Evolutionary conservation across 73 alveolate species (phyloP).

Genomic region (Paramecium pentaurelia): DNA sequence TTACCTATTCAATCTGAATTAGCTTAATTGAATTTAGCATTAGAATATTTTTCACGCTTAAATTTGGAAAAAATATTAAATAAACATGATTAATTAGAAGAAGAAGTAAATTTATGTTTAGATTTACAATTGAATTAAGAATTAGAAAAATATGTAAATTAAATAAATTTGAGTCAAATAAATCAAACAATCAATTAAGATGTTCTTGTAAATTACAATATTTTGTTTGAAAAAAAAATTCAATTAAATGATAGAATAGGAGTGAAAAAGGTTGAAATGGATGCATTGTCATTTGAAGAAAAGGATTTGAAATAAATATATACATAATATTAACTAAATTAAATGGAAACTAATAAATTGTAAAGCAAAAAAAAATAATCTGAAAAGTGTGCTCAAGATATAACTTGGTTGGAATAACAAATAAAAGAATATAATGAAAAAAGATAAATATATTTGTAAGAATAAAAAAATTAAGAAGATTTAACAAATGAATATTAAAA

Average conservation of each 20-base stretch:
- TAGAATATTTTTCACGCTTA: neutral
- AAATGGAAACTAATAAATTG: neutral
- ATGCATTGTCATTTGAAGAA: neutral
- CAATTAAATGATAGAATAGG: neutral
- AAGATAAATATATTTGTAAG: neutral
- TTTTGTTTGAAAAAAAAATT: neutral
- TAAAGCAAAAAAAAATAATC: neutral
- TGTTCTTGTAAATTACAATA: neutral
- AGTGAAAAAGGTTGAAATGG: neutral
- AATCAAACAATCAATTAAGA: neutral
- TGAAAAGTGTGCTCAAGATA: neutral
- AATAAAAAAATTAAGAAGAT: neutral
- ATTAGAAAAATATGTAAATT: neutral
- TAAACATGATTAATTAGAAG: neutral
- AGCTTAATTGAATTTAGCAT: neutral
- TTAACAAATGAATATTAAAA: neutral
- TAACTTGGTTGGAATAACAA: neutral
- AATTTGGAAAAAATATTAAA: neutral
- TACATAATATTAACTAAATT: neutral
- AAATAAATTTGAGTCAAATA: neutral
- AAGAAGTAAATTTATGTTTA: neutral
- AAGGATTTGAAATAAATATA: neutral
- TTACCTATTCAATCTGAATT: neutral
- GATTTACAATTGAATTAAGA: neutral
- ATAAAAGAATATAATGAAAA: neutral